Evolutionary conservation across 176 grass and related monocot species (phyloP), one percentile per base, ranked within the genome.

Genomic region (Rhynchospora pubera): DNA sequence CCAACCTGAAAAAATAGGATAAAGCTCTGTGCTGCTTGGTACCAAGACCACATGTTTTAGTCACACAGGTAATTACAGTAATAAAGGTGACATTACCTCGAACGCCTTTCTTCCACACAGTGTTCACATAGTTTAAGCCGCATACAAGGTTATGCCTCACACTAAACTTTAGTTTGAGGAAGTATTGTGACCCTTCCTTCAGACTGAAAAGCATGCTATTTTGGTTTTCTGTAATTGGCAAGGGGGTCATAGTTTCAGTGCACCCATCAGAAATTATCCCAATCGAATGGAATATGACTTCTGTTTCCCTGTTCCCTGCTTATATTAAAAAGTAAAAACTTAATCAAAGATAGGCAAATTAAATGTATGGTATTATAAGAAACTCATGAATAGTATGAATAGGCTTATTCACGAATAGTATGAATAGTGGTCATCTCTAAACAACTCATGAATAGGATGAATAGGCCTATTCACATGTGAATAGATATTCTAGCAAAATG

Each of bases 61-160:
- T 8, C 18, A 62, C 9, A 76, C 2, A 28, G 16, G 63, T 60
- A 28, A 84, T 26, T 74, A 76, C 52, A 63, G 55, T 59, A 70
- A 53, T n/a, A 75, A 48, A 28, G n/a, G 22, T 66, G 45, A 61
- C n/a, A 53, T 56, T 63, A 89, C 87, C 87, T 68, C 39, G 79
- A 45, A 89, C 47, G 26, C 87, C 87, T 89, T 84, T 89, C 83
- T 89, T 89, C 87, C 87, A 85, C 32, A 85, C 87, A 53, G 68
- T 70, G 83, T 89, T 89, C 18, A 80, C 84, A 64, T 89, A 89
- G 78, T 79, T 67, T 64, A 89, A 78, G 57, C 87, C 87, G 78
- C 83, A 89, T 14, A 89, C 87, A 39, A 89, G 84, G 66, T 89
- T 89, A 89, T 89, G 87, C 50, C 53, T 85, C 55, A 89, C 87